These are phyloP conservation scores for Pyrus communis DNA, from an alignment of 306 rosid genomes.

Conservation along the genomic window DNA sequence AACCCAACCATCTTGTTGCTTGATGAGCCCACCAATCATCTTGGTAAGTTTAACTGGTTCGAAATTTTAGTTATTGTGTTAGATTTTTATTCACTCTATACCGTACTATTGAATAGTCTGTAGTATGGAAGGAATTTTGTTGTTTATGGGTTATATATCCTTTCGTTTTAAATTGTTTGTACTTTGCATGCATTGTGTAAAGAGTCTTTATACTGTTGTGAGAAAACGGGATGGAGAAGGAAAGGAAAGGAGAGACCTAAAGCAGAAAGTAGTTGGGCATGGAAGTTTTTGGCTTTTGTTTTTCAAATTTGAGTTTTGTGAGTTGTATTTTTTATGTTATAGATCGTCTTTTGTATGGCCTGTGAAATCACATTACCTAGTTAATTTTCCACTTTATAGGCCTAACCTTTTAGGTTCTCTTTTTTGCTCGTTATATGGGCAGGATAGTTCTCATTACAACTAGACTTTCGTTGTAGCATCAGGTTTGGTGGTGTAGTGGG, in stretches of 20 bases:
- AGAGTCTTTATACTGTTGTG: neutral
- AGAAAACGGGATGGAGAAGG: neutral
- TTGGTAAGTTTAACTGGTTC: constrained; percentile 37
- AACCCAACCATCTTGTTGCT: constrained; percentile 90
- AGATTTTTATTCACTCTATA: no score
- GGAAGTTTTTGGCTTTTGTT: neutral
- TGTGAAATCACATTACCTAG: neutral
- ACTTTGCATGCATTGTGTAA: neutral
- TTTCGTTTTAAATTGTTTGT: neutral
- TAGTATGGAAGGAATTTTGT: no score
- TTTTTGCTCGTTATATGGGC: neutral
- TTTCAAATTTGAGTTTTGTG: neutral
- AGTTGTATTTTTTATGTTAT: neutral
- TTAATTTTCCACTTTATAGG: neutral
- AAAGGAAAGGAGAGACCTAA: neutral
- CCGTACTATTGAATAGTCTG: no score
- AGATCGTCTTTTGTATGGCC: neutral
- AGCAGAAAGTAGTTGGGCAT: neutral
- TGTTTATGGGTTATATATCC: neutral
- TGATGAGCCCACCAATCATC: constrained; percentile 98
- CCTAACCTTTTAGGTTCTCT: neutral
- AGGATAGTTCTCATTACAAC: neutral
- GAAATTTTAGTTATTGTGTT: neutral
- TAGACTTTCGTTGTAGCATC: neutral
- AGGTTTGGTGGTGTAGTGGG: neutral